A percentile compares a stretch with the other conserved stretches of the same genome.
phyloP scores from a whole-genome alignment of 1,139 yeast species.

The Arxiozyma bovina region DNA sequence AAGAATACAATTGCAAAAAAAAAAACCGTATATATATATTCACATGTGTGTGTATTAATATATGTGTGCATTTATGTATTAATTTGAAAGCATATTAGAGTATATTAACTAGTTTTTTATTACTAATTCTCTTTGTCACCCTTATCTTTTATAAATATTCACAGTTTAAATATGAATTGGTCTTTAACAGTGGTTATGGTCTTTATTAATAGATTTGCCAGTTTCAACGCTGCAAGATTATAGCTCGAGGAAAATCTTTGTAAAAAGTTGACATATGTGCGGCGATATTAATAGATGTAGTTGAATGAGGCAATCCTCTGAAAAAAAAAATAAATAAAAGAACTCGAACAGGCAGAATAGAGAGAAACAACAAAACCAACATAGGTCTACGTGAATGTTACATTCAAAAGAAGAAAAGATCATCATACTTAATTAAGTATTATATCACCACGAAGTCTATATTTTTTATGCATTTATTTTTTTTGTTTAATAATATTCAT shows the following conservation, averaged over 20 bases:
- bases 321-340: too few relatives aligned
- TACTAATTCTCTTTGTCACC: too few relatives aligned
- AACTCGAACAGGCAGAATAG: neutral
- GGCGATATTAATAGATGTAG: neutral
- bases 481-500: too few relatives aligned
- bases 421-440: too few relatives aligned
- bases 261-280: neutral
- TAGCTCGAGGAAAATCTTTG: neutral
- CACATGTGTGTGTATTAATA: neutral
- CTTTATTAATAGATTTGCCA: too few relatives aligned
- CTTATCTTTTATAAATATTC: neutral
- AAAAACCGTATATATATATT: too few relatives aligned
- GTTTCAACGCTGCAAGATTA: neutral
- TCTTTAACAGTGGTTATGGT: neutral
- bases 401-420: neutral
- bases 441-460: neutral
- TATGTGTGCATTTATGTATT: too few relatives aligned
- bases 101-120: too few relatives aligned
- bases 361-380: neutral
- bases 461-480: too few relatives aligned
- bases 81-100: neutral
- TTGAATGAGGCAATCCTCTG: neutral
- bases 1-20: neutral
- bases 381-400: neutral
- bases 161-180: neutral